Base-by-base conservation (phyloP, 2,329 filamentous ascomycete species). In the Rhynchosporium agropyri region DNA sequence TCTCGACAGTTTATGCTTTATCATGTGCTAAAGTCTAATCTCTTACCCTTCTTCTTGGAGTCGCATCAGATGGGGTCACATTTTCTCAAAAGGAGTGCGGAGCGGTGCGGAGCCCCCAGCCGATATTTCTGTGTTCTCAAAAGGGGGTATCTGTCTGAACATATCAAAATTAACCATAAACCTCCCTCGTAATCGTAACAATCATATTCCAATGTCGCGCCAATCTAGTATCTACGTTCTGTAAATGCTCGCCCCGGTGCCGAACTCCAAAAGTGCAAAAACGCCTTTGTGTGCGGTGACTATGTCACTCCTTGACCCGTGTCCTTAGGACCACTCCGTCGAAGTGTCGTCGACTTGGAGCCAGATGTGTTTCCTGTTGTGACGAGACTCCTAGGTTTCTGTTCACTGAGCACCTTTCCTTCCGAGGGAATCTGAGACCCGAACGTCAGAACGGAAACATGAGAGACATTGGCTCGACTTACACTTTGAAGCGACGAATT, bases 241-340 rank as follows among this genome's bases (percentile, higher is more conserved):
- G 33, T 36, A 36, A 3, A 36, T 36, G 33, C 33, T 5, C 33
- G 9, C 5, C 33, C 33, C 5, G 1, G 9, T 36, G 33, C 10
- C 40, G 1, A 43, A 12, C 40, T 43, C 40, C 10, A 7, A 43
- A 13, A 43, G 13, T n/a, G 8, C 40, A 13, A 43, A 43, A 43
- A 13, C 40, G 10, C 40, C 40, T n/a, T 43, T n/a, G 8, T 12
- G 40, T 4, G 7, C 12, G 13, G 40, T 15, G 31, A 20, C 33
- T 53, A 53, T 36, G 31, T 53, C 49, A 53, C 31, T 10, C 15
- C 49, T 38, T 8, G 49, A 8, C 36, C 49, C 49, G 36, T 31
- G 20, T 31, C 13, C 15, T 38, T 10, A 8, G 33, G 31, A n/a
- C 9, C 15, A 12, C 2, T 38, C 7, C 9, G 7, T 38, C 9